Evolutionary conservation across 2,329 filamentous ascomycete genomes (phyloP), one percentile per base, ranked within the genome.

Genomic region (Hypoxylon rubiginosum): DNA sequence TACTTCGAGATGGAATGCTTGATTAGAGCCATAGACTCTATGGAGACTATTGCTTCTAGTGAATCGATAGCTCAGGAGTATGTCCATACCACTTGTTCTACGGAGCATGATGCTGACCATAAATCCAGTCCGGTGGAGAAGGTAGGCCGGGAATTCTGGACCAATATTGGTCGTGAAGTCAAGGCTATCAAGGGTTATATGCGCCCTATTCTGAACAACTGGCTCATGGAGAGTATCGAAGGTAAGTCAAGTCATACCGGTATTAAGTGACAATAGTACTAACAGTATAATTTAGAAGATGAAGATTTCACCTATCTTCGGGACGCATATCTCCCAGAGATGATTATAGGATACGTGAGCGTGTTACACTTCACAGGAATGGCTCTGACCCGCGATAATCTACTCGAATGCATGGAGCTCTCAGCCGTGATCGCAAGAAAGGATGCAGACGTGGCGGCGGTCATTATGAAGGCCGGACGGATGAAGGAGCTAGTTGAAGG

Each of bases 331-430:
- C 84, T 99, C 2, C 94, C 96, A 1, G 94, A 97, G 77, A 87
- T 92, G 17, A 84, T 97, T 45, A 85, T 99, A 53, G 92, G 92
- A 2, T 97, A 96, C 77, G 88, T 96, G 75, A 90, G 88, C 73
- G 90, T 92, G 1, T 82, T 98, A 53, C 92, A 97, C 76, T 92
- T 91, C 74, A 91, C 92, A 0, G 93, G 93, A 3, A 90, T 89
- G 50, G 85, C 88, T 52, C 82, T 97, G 46, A 91, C 89, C 49
- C 89, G 93, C 46, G 92, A 95, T 63, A 87, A 91, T 70, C 84
- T 97, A 17, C 85, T 96, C 26, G 90, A 95, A 75, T 92, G 91
- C 73, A 95, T 99, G 92, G 92, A 97, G 64, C 83, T 99, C 15
- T 90, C 93, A 0, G 89, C 90, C 1, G 77, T 90, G 1, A 86